phyloP scores from a whole-genome alignment of 192 early-diverging fungal genomes.

The Mortierella hygrophila region DNA sequence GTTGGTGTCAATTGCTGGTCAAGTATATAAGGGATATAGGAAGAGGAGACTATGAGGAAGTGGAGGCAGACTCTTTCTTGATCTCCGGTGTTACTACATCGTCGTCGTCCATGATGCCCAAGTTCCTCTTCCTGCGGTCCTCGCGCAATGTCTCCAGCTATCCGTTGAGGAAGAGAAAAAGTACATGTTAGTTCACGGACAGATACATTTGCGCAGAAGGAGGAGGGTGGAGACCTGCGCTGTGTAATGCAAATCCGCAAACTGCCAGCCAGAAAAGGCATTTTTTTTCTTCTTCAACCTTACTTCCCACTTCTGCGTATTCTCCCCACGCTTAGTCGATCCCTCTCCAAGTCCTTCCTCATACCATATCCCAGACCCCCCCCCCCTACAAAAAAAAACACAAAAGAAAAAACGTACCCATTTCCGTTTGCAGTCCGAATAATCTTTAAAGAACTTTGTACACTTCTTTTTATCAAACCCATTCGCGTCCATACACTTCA shows the following conservation, averaged over 20 bases:
- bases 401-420: slow-evolving; percentile 57
- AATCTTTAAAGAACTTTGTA: slow-evolving; percentile 64
- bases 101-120: slow-evolving; percentile 42
- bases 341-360: no score
- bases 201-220: no score
- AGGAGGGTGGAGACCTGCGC: neutral
- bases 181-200: neutral
- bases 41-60: neutral
- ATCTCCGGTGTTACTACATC: slow-evolving; percentile 10
- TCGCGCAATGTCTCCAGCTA: slow-evolving; percentile 49
- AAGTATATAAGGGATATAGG: neutral
- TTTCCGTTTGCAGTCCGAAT: slow-evolving; percentile 69
- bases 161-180: neutral
- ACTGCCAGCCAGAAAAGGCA: neutral
- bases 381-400: neutral
- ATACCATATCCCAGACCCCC: no score
- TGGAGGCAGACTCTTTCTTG: slow-evolving; percentile 22
- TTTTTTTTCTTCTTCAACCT: neutral
- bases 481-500: slow-evolving; percentile 67
- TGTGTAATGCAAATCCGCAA: neutral
- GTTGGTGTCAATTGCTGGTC: neutral
- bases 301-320: neutral
- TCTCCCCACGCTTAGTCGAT: neutral
- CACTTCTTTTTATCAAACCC: slow-evolving; percentile 65
- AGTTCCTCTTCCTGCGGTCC: slow-evolving; percentile 44